Evolutionary conservation across 495 filamentous ascomycete species (phyloP).

Genomic region (Trichoderma reesei): DNA sequence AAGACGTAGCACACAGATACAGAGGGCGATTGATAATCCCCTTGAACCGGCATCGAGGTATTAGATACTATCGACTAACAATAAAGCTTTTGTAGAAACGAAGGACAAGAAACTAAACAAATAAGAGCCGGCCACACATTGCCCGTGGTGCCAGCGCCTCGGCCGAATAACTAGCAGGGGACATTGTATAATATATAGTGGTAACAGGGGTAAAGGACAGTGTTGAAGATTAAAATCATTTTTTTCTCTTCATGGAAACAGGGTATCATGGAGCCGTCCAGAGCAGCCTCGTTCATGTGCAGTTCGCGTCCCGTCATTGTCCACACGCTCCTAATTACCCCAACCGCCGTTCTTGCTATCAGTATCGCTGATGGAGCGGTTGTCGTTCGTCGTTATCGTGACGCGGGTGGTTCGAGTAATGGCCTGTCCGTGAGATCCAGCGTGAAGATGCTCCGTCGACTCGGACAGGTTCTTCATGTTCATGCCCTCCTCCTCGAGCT

Average conservation of each 20-base stretch:
- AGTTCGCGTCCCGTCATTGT: background rate
- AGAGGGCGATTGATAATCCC: background rate
- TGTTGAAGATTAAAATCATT: background rate
- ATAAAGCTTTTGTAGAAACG: background rate
- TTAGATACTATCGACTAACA: background rate
- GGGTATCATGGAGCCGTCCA: background rate
- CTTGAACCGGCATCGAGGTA: background rate
- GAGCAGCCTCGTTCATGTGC: background rate
- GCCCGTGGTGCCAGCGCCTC: background rate
- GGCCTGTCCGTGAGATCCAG: slow-evolving; percentile 12
- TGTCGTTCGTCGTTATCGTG: background rate
- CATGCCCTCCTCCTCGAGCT: slow-evolving; percentile 17
- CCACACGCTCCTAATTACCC: background rate
- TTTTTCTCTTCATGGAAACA: background rate
- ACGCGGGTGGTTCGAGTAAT: background rate
- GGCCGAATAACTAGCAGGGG: background rate
- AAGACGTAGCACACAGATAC: background rate
- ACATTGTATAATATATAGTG: too few relatives aligned
- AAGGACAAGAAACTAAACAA: background rate
- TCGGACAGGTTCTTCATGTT: slow-evolving; percentile 19
- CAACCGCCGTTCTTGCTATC: background rate
- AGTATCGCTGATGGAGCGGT: background rate
- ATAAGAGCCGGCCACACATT: background rate
- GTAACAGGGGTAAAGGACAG: background rate
- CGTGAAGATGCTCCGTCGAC: slow-evolving; percentile 20